Evolutionary conservation across 2,329 filamentous ascomycete species (phyloP).

Genomic region (Colletotrichum sp.): DNA sequence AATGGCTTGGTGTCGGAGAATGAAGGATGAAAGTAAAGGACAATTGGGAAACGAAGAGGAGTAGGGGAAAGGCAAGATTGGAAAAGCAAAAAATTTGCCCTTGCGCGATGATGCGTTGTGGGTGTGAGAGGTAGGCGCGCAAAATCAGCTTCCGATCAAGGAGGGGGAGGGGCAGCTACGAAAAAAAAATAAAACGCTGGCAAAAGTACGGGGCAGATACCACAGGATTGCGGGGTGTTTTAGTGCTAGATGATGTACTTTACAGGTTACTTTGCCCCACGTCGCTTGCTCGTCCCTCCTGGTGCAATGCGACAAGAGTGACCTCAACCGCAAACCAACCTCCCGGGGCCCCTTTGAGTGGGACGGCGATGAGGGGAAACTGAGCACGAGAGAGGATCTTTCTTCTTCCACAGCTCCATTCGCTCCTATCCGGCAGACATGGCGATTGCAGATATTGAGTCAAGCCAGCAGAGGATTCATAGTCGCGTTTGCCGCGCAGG

Average conservation of each 20-base stretch:
- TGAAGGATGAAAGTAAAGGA: not conserved
- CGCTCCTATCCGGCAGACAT: not conserved
- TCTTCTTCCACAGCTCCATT: not conserved
- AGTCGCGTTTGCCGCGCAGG: not conserved
- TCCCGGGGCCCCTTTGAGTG: not conserved
- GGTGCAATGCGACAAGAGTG: conserved; percentile 2
- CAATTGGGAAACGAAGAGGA: not conserved
- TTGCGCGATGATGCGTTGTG: conserved; percentile 16
- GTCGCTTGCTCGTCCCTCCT: not conserved
- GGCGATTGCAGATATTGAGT: not conserved
- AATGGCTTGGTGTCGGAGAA: not conserved
- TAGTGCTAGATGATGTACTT: not conserved
- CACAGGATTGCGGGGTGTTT: not conserved
- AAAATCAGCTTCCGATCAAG: conserved; percentile 20
- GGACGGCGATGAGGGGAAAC: not conserved
- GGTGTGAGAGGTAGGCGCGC: conserved; percentile 8
- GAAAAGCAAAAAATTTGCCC: conserved; percentile 11
- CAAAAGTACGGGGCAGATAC: conserved; percentile 1
- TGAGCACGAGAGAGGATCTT: not conserved
- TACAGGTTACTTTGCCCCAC: conserved; percentile 10
- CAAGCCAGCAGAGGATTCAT: not conserved
- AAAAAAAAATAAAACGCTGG: not conserved
- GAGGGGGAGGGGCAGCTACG: conserved; percentile 18
- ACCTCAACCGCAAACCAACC: not conserved
- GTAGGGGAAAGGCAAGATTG: not conserved